Percentiles rank a stretch among this genome's conserved stretches.
phyloP scores from a whole-genome alignment of 2,329 filamentous ascomycete species.

The Albophoma yamanashiensis region DNA sequence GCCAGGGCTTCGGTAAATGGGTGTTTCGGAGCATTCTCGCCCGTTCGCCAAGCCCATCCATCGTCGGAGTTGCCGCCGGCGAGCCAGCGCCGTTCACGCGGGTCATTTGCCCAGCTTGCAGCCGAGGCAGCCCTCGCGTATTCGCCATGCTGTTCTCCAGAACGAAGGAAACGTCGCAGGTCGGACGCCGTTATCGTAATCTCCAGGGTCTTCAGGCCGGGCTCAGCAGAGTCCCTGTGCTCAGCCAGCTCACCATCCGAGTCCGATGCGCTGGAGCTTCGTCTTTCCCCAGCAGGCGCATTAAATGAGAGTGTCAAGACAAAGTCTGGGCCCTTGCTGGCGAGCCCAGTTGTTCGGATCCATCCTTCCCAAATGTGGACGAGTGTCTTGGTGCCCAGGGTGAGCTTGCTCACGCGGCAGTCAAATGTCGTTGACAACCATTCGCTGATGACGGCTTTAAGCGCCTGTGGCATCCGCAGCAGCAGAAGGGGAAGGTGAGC shows the following conservation, averaged over 20 bases:
- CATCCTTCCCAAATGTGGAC: constrained; percentile 40
- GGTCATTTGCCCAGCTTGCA: constrained; percentile 18
- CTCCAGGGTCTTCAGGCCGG: constrained; percentile 34
- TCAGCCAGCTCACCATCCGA: constrained; percentile 9
- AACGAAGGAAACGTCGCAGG: constrained; percentile 32
- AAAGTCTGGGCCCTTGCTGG: constrained; percentile 29
- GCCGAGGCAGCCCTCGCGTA: constrained; percentile 2
- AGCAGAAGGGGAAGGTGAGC: constrained; percentile 40
- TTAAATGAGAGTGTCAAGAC: constrained; percentile 42
- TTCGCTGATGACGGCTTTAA: constrained; percentile 36
- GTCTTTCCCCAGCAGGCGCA: constrained; percentile 18
- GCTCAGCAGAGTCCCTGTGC: constrained; percentile 5
- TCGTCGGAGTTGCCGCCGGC: constrained; percentile 38
- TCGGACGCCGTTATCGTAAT: constrained; percentile 39
- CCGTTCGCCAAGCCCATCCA: constrained; percentile 38
- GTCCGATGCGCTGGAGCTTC: not conserved
- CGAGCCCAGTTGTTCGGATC: constrained; percentile 28
- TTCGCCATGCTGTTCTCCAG: constrained; percentile 18
- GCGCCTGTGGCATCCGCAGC: constrained; percentile 41
- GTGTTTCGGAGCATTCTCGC: constrained; percentile 10
- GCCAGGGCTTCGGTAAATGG: constrained; percentile 41
- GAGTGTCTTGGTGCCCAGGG: constrained; percentile 39
- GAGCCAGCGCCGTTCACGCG: constrained; percentile 29
- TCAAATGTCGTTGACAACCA: constrained; percentile 46
- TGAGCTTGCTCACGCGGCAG: constrained; percentile 40